These are phyloP conservation scores for Sanghuangporus sanghuang DNA, from an alignment of 1,284 basidiomycete species.

Conservation along the genomic window DNA sequence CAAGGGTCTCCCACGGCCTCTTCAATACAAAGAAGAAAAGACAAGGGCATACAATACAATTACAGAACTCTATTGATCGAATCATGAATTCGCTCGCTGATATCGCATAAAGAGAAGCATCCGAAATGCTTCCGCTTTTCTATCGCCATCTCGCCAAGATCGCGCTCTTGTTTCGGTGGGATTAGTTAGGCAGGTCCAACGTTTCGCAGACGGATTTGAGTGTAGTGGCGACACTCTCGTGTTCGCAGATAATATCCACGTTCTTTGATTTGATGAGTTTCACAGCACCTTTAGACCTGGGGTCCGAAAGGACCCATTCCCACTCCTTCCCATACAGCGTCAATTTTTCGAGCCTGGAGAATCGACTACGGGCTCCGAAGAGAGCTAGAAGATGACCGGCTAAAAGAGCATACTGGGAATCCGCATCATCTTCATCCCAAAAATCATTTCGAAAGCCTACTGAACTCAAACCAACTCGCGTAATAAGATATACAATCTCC, in stretches of 20 bases:
- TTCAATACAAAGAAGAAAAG: neutral
- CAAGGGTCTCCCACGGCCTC: neutral
- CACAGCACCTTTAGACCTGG: neutral
- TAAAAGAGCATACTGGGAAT: neutral
- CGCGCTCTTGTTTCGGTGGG: neutral
- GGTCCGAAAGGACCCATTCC: neutral
- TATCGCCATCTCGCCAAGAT: neutral
- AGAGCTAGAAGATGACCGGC: neutral
- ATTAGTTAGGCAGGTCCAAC: neutral
- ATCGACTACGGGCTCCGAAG: neutral
- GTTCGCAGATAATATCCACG: neutral
- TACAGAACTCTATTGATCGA: neutral
- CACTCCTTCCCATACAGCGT: slow-evolving; percentile 2
- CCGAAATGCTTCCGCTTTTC: neutral
- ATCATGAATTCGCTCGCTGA: neutral
- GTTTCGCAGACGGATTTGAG: neutral
- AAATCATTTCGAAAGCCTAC: neutral
- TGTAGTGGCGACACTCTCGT: neutral
- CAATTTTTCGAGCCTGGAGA: neutral
- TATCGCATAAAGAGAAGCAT: neutral
- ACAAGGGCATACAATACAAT: neutral
- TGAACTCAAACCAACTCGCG: neutral
- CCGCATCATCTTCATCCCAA: neutral
- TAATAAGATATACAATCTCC: neutral
- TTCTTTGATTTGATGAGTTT: neutral